Base-by-base conservation (phyloP, 2,329 filamentous ascomycete species). In the Alternaria sp. region DNA sequence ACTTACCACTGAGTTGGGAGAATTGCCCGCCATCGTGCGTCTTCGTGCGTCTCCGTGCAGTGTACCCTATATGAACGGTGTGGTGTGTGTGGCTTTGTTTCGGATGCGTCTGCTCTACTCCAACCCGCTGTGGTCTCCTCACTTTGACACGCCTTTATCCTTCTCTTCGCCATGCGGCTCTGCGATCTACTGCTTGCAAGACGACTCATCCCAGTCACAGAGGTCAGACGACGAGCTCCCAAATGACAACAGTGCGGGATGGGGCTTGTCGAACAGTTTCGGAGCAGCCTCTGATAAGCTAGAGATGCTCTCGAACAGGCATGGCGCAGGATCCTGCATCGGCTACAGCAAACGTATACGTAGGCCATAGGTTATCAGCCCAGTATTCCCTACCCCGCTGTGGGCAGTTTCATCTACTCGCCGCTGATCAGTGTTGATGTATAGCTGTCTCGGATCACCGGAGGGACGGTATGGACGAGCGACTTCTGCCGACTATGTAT, bases 221-320 rank as follows among this genome's bases (percentile, higher is more conserved):
- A 40, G 66, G 69, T 77, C 75, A 76, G 62, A 57, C 66, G 74
- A 75, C 67, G 54, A 60, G 22, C 41, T 61, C 54, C 58, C 65
- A 63, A 54, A 64, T 63, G 64, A 61, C 46, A 51, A 54, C 51
- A 52, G 66, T 64, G 54, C 59, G 58, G 57, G 57, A 50, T 20
- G n/a, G 43, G 50, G 60, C 28, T 11, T 30, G 28, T 30, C 28
- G 11, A 30, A 11, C 28, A 30, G 32, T 62, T 57, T 57, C 66
- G 63, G 48, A 57, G 61, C 64, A 64, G 69, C 63, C 66, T 64
- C 69, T 72, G 75, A 78, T 78, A 77, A 74, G 75, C 64, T 62
- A 56, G 60, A 63, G 49, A 36, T 65, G 60, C 44, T 63, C 60
- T 62, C 52, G 60, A 65, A 61, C 50, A 54, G 59, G 57, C 51